phyloP scores from a whole-genome alignment of 163 green algal species.

The Scenedesmus sp. region DNA sequence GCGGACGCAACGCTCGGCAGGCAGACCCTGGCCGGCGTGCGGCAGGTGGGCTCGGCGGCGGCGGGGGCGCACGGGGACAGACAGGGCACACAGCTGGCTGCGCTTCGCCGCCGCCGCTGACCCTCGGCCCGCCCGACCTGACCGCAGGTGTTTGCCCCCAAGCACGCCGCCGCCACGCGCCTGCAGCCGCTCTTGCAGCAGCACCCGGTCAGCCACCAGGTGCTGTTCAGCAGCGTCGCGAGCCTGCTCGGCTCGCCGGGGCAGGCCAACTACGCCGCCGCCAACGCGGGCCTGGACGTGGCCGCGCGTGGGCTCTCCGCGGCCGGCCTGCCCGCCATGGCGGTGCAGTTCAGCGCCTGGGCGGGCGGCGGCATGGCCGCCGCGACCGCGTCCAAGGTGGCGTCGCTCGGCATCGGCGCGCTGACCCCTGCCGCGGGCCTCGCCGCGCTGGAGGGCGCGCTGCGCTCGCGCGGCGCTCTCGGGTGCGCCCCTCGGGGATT shows the following conservation, averaged over 20 bases:
- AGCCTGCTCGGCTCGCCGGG: constrained; percentile 65
- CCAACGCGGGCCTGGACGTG: constrained; percentile 75
- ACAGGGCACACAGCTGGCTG: not conserved
- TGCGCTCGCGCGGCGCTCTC: constrained; percentile 9
- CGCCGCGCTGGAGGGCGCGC: constrained; percentile 51
- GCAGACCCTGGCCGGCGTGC: constrained; percentile 57
- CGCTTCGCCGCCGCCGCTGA: too few species aligned
- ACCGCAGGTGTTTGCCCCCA: too few species aligned
- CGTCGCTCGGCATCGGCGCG: constrained; percentile 60
- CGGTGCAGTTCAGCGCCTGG: constrained; percentile 74
- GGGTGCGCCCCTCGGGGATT: not conserved
- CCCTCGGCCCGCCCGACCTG: too few species aligned
- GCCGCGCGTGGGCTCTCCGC: constrained; percentile 42
- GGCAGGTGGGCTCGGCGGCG: constrained; percentile 61
- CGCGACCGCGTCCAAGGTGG: constrained; percentile 63
- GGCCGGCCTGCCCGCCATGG: constrained; percentile 29
- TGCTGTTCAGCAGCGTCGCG: constrained; percentile 46
- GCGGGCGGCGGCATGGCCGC: constrained; percentile 70
- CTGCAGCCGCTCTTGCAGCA: constrained; percentile 49
- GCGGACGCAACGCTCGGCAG: constrained; percentile 70
- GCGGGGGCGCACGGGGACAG: too few species aligned
- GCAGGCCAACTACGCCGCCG: constrained; percentile 81
- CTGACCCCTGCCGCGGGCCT: constrained; percentile 54
- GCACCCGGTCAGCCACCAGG: not conserved
- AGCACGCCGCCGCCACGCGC: too few species aligned